Conservation (phyloP, 177 flowering plant species). For the Viscum album region DNA sequence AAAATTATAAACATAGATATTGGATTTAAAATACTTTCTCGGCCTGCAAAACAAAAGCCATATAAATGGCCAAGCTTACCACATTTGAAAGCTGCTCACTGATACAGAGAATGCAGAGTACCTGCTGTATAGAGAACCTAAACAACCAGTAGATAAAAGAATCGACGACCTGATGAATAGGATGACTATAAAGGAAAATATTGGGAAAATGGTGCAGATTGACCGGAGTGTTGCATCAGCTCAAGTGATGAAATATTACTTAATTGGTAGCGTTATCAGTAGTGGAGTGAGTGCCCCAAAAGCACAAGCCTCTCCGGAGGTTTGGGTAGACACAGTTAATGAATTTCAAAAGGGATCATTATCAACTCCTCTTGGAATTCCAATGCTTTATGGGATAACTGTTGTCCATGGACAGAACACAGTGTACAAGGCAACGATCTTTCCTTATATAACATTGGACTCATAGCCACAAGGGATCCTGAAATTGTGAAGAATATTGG, state of each 20-base stretch:
- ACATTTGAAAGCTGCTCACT: too few species aligned
- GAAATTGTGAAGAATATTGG: neutral
- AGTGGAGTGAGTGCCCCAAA: neutral
- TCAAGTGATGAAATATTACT: neutral
- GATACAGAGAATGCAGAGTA: neutral
- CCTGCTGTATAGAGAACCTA: neutral
- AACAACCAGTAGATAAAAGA: neutral
- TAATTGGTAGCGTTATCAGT: constrained; percentile 3
- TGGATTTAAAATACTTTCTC: too few species aligned
- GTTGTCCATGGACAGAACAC: constrained; percentile 7
- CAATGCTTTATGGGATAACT: constrained; percentile 5
- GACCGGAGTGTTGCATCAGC: neutral
- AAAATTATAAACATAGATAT: too few species aligned
- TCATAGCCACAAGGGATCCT: neutral
- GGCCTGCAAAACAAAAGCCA: too few species aligned
- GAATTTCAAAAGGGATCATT: neutral
- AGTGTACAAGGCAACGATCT: neutral
- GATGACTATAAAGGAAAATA: neutral
- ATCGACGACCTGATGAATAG: neutral
- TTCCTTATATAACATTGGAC: constrained; percentile 5
- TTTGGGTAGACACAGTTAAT: constrained; percentile 1
- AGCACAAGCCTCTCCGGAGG: neutral
- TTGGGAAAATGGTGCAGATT: constrained; percentile 6
- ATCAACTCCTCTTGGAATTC: neutral
- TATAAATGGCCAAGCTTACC: too few species aligned